Evolutionary conservation across 176 grass and related monocot genomes (phyloP).

Genomic region (Zoysia japonica): DNA sequence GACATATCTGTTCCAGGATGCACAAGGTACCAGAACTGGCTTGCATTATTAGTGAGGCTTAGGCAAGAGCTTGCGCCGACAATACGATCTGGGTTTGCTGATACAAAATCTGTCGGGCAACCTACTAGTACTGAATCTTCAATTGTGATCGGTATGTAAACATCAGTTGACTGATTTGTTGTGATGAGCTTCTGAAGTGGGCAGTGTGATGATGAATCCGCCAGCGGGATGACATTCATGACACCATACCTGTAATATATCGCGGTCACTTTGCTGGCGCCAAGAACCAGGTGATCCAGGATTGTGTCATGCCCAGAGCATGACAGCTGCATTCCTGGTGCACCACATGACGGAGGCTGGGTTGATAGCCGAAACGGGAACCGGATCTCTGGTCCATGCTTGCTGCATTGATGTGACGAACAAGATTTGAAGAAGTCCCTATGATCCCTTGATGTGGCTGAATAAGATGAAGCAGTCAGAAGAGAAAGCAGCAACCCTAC

Average conservation of each 20-base stretch:
- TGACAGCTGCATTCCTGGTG: too few relatives aligned
- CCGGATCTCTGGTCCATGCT: too few relatives aligned
- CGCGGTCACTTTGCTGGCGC: constrained; percentile 36
- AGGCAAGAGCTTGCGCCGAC: constrained; percentile 35
- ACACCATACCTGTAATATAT: constrained; percentile 29
- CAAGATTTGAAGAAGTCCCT: constrained; percentile 44
- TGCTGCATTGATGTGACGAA: constrained; percentile 16
- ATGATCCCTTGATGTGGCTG: not conserved
- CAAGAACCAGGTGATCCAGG: constrained; percentile 14
- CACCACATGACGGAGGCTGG: too few relatives aligned
- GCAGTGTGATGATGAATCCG: constrained; percentile 25
- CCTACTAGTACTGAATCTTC: not conserved
- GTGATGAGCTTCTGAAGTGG: constrained; percentile 39
- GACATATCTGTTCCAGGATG: not conserved
- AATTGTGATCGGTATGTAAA: not conserved
- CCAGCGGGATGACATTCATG: not conserved
- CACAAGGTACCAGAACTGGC: constrained; percentile 39
- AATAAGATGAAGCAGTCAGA: constrained; percentile 14
- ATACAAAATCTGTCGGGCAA: not conserved
- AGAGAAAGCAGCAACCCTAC: not conserved
- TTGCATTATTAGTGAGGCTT: constrained; percentile 6
- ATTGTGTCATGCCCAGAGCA: too few relatives aligned
- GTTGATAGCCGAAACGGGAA: too few relatives aligned
- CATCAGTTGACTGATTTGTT: constrained; percentile 27
- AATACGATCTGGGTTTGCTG: not conserved